phyloP scores from a whole-genome alignment of 2,329 filamentous ascomycete genomes.

The Alternaria atra region DNA sequence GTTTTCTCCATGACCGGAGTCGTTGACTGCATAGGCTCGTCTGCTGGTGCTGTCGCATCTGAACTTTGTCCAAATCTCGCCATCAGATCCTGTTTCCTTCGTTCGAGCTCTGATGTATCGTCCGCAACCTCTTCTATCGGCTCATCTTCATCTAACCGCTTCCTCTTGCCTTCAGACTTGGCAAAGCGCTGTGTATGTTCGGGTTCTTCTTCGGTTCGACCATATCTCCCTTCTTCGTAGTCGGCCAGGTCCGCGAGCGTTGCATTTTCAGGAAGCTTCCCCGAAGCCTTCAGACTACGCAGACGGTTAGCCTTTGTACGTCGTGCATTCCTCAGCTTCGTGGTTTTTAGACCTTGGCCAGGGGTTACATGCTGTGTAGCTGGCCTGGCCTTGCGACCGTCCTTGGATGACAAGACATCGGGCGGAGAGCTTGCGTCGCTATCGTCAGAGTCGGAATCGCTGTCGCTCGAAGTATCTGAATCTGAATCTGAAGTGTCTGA shows the following conservation, averaged over 20 bases:
- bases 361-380: slow-evolving; percentile 49
- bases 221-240: slow-evolving; percentile 53
- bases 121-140: slow-evolving; percentile 5
- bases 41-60: slow-evolving; percentile 1
- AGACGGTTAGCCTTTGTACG: slow-evolving; percentile 61
- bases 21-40: slow-evolving; percentile 4
- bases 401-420: slow-evolving; percentile 36
- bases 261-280: slow-evolving; percentile 61
- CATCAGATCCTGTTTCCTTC: slow-evolving; percentile 36
- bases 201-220: background rate
- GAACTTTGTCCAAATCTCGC: slow-evolving; percentile 22
- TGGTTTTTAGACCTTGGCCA: slow-evolving; percentile 60
- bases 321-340: slow-evolving; percentile 65
- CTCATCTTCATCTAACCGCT: slow-evolving; percentile 35
- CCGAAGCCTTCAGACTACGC: slow-evolving; percentile 62
- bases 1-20: background rate
- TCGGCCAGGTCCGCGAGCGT: slow-evolving; percentile 60
- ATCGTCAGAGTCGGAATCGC: slow-evolving; percentile 52
- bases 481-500: slow-evolving; percentile 36
- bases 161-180: slow-evolving; percentile 31
- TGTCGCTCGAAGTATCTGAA: slow-evolving; percentile 44
- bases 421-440: slow-evolving; percentile 46
- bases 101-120: slow-evolving; percentile 29
- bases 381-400: slow-evolving; percentile 7
- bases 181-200: slow-evolving; percentile 15